Conservation (phyloP, 305 asterid species). For the Solanum hybrid region DNA sequence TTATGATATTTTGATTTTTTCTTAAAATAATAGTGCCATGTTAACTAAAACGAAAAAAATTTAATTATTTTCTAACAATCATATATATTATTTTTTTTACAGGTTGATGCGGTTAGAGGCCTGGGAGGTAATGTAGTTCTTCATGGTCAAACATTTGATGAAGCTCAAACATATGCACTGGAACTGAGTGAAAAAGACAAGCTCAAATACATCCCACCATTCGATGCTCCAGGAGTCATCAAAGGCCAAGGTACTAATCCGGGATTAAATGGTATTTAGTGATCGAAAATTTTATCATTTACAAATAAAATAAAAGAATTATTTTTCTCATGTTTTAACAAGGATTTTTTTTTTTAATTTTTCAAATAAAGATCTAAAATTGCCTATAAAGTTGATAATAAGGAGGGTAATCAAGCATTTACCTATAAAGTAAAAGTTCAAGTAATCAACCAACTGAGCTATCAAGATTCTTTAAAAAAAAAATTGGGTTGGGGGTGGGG, state of each 20-base stretch:
- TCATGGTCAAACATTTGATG: neutral
- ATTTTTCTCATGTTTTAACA: no score
- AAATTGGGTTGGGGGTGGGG: no score
- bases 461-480: no score
- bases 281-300: no score
- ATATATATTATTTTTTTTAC: neutral
- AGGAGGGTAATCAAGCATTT: neutral
- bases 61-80: neutral
- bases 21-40: neutral
- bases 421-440: neutral
- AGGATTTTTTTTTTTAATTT: no score
- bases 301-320: no score
- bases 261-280: neutral
- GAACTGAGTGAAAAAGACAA: rapidly evolving
- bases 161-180: neutral
- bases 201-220: neutral
- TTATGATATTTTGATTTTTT: neutral
- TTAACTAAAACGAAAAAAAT: no score
- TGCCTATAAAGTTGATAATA: no score
- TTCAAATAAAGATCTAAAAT: no score
- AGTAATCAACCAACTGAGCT: neutral
- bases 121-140: neutral
- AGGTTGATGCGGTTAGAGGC: neutral
- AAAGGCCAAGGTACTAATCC: neutral
- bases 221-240: neutral